Evolutionary conservation across 2,329 filamentous ascomycete genomes (phyloP).

Genomic region (Colletotrichum sp.): DNA sequence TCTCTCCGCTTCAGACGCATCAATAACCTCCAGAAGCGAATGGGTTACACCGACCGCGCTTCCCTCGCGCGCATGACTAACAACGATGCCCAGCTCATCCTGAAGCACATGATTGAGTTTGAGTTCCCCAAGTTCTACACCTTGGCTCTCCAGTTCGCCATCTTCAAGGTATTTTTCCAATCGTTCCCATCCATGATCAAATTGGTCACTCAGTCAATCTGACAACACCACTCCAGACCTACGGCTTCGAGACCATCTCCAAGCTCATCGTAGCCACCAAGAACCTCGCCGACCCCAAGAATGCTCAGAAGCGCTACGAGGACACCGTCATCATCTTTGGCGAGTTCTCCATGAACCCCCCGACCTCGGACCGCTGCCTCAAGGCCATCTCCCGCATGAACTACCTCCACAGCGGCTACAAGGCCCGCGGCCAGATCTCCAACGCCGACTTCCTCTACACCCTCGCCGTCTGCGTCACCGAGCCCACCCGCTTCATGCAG

Average conservation of each 20-base stretch:
- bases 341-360: constrained; percentile 40
- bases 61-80: constrained; percentile 45
- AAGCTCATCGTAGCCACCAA: constrained; percentile 39
- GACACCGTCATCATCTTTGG: constrained; percentile 42
- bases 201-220: background rate
- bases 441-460: constrained; percentile 45
- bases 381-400: constrained; percentile 44
- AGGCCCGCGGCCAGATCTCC: constrained; percentile 37
- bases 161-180: constrained; percentile 39
- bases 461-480: constrained; percentile 64
- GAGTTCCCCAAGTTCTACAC: constrained; percentile 45
- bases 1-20: constrained; percentile 40
- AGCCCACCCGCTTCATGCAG: constrained; percentile 68
- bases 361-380: constrained; percentile 37
- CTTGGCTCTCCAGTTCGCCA: constrained; percentile 40
- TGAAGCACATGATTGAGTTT: constrained; percentile 33
- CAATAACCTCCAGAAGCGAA: constrained; percentile 29
- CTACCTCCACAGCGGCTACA: constrained; percentile 41
- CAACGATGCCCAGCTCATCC: constrained; percentile 49
- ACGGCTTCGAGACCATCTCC: constrained; percentile 41
- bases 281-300: constrained; percentile 34
- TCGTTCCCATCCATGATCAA: too few relatives aligned
- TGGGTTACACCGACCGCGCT: constrained; percentile 36
- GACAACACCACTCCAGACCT: constrained; percentile 34
- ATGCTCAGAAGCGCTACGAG: constrained; percentile 44